Conservation (phyloP, 345 rosid species). For the Euphorbia lathyris region DNA sequence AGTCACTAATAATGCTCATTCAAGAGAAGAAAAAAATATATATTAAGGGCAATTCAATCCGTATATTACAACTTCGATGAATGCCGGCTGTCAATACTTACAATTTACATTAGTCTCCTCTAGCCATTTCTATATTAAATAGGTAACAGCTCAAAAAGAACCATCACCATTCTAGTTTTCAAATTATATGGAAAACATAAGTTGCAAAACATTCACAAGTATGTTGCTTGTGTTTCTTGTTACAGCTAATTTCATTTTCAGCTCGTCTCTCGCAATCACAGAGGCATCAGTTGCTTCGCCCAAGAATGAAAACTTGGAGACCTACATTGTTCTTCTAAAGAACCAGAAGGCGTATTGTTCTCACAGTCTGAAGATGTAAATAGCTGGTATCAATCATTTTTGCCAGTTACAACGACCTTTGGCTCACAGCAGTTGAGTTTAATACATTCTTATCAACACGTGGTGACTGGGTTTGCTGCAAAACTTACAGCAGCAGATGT, state of each 20-base stretch:
- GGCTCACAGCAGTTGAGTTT: slow-evolving; percentile 15
- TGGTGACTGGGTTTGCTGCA: slow-evolving; percentile 30
- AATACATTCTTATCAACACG: slow-evolving; percentile 25
- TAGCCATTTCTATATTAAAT: not conserved
- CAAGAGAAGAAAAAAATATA: not conserved
- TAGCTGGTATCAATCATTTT: slow-evolving; percentile 30
- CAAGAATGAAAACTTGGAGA: slow-evolving; percentile 11
- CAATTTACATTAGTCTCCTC: not conserved
- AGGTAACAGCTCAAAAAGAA: not conserved
- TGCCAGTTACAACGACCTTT: slow-evolving; percentile 14
- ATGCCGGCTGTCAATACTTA: not conserved
- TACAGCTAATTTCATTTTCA: not conserved
- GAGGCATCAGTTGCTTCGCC: not conserved
- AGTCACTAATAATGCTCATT: too few relatives aligned
- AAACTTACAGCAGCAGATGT: slow-evolving; percentile 25
- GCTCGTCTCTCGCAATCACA: not conserved
- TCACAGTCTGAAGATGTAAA: slow-evolving; percentile 17
- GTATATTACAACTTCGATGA: not conserved
- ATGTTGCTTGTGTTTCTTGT: slow-evolving; percentile 7
- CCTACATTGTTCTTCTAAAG: slow-evolving; percentile 29
- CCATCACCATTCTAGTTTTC: not conserved
- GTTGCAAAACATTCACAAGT: not conserved
- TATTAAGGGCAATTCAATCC: not conserved
- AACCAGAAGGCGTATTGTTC: slow-evolving; percentile 15
- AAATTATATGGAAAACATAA: not conserved